phyloP scores from a whole-genome alignment of 306 rosid genomes.

The Sechiopsis laciniata region DNA sequence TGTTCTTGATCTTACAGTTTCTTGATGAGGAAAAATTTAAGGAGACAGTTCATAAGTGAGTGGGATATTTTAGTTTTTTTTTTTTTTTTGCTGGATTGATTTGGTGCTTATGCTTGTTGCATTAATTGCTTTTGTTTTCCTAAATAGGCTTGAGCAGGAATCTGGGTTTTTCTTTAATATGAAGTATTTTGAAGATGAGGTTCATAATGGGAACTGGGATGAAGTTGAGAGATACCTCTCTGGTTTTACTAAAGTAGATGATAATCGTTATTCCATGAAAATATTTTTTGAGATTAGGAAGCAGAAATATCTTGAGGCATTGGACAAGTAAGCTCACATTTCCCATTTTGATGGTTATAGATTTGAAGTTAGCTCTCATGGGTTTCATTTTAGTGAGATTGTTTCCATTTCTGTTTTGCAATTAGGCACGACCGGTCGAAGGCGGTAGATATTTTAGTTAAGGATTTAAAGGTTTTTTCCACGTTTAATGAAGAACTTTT shows the following conservation, averaged over 20 bases:
- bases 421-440: constrained; percentile 84
- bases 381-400: constrained; percentile 8
- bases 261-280: constrained; percentile 96
- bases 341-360: constrained; percentile 11
- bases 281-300: constrained; percentile 96
- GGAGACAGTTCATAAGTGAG: constrained; percentile 97
- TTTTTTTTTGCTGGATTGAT: constrained; percentile 6
- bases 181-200: constrained; percentile 98
- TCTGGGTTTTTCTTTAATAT: constrained; percentile 97
- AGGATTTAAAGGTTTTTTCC: constrained; percentile 85
- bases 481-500: constrained; percentile 86
- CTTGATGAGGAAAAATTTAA: constrained; percentile 98
- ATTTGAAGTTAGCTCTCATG: background rate
- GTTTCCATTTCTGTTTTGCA: background rate
- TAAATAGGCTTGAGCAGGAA: constrained; percentile 85
- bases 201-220: constrained; percentile 96
- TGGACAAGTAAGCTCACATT: constrained; percentile 72
- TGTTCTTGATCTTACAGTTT: constrained; percentile 98
- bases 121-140: constrained; percentile 28
- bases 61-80: constrained; percentile 7
- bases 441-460: constrained; percentile 85
- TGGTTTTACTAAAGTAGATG: constrained; percentile 97
- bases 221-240: constrained; percentile 95
- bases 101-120: constrained; percentile 24
- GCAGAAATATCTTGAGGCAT: constrained; percentile 95